Evolutionary conservation across 805 yeast species (phyloP), one percentile per base, ranked within the genome.

Genomic region (Candida silvatica): DNA sequence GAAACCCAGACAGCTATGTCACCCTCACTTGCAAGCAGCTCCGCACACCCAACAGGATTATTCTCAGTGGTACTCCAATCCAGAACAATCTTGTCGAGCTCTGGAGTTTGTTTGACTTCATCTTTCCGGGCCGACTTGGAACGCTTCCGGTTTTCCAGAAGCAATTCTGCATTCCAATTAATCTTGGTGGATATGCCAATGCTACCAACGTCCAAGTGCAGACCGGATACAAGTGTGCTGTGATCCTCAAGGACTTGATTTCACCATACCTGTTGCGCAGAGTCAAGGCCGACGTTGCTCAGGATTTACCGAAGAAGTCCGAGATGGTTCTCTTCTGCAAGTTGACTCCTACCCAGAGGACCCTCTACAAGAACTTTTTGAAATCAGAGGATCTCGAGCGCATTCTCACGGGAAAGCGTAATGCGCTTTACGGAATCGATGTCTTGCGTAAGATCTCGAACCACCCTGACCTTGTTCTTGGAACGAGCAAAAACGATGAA

Each of bases 141-240:
- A 92, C 98, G 0, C 62, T 92, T 17, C 98, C 98, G 0, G 90
- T 92, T 0, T 92, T 92, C 48, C 94, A 88, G 56, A 81, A 73
- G 35, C 96, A 92, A 54, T 92, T 92, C 55, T 81, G 95, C 3
- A 66, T 79, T 5, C 98, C 98, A 0, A 92, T 92, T 30, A 90
- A 87, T 50, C 69, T 84, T 53, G 98, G 98, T n/a, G 98, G 98
- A 0, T 92, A 92, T 59, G 95, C 98, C 2, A 92, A 90, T 61
- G 97, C 98, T 0, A 77, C 94, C 1, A 92, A 92, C 53, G 74
- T 92, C 3, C 97, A 92, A 53, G 97, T 92, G 0, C 97, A 90
- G 52, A 80, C 97, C 1, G 96, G 97, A 2, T 88, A 85, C 52
- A 86, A 86, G 53, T 92, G 97, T 62, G 98, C 98, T 0, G 92